Conservation (phyloP, 2,329 filamentous ascomycete genomes). For the Metarhizium humberi region DNA sequence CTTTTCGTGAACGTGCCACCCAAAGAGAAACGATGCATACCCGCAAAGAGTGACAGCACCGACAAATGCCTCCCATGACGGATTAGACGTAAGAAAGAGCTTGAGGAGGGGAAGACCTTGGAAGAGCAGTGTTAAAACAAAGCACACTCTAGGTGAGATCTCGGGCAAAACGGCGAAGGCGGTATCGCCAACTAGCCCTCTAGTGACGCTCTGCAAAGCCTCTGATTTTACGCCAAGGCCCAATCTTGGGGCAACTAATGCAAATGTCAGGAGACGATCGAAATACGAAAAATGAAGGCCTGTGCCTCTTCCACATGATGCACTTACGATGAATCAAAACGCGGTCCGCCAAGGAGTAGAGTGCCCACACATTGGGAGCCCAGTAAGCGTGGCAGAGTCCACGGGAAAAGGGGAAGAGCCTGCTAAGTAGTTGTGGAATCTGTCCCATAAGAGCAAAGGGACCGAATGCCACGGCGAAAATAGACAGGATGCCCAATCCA, state of each 20-base stretch:
- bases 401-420: slow-evolving; percentile 88
- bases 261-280: background rate
- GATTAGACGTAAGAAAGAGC: slow-evolving; percentile 53
- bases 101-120: slow-evolving; percentile 73
- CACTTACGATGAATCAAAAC: slow-evolving; percentile 68
- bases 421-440: slow-evolving; percentile 70
- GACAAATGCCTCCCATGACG: slow-evolving; percentile 83
- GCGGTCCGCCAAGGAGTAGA: slow-evolving; percentile 88
- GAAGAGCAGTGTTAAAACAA: slow-evolving; percentile 72
- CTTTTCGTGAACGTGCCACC: slow-evolving; percentile 98
- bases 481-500: slow-evolving; percentile 57
- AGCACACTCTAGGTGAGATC: slow-evolving; percentile 71
- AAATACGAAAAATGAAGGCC: background rate
- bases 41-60: slow-evolving; percentile 86
- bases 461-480: slow-evolving; percentile 77
- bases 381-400: slow-evolving; percentile 96
- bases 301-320: background rate
- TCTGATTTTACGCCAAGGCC: slow-evolving; percentile 63
- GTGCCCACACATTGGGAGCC: slow-evolving; percentile 94
- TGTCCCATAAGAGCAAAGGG: slow-evolving; percentile 79
- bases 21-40: slow-evolving; percentile 93
- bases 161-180: slow-evolving; percentile 89
- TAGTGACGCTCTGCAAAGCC: slow-evolving; percentile 80
- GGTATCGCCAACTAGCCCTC: slow-evolving; percentile 87
- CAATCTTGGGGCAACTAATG: slow-evolving; percentile 67